These are phyloP conservation scores for Rhypophila decipiens DNA, from an alignment of 495 filamentous ascomycete genomes.

Conservation along the genomic window DNA sequence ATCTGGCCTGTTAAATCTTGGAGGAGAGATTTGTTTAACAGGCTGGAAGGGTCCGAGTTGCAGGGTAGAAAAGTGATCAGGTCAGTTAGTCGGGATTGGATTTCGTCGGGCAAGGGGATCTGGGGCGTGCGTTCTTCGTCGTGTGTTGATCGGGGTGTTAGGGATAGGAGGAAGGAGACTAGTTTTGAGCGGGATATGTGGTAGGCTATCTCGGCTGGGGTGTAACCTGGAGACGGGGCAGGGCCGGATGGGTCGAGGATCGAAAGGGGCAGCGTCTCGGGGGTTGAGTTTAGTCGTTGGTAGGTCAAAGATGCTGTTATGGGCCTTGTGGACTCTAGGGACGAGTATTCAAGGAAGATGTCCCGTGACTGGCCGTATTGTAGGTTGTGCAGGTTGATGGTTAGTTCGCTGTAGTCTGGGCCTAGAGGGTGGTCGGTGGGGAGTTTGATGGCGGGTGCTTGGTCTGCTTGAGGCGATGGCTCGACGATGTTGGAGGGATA, in stretches of 20 bases:
- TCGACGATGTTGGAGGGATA: conserved; percentile 23
- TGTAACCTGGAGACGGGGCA: too few species aligned
- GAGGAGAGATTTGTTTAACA: conserved; percentile 30
- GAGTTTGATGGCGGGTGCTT: conserved; percentile 20
- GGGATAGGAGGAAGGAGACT: conserved; percentile 30
- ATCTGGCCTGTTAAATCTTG: conserved; percentile 37
- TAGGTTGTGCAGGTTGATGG: conserved; percentile 31
- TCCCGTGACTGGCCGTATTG: conserved; percentile 45
- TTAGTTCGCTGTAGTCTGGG: conserved; percentile 14
- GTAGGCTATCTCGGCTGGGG: conserved; percentile 24
- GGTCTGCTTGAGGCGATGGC: conserved; percentile 29
- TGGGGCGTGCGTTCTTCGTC: conserved; percentile 23
- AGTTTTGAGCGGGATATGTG: conserved; percentile 38
- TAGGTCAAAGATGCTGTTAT: conserved; percentile 29
- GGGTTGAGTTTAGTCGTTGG: conserved; percentile 11
- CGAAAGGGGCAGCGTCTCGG: neutral
- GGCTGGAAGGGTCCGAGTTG: conserved; percentile 14
- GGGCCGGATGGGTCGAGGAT: conserved; percentile 6
- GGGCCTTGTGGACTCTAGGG: conserved; percentile 1
- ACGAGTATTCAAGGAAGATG: conserved; percentile 28
- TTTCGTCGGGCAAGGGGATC: neutral
- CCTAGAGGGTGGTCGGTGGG: conserved; percentile 11
- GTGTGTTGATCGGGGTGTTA: conserved; percentile 17
- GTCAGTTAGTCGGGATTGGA: neutral
- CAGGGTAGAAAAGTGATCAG: conserved; percentile 26